Evolutionary conservation across 768 basidiomycete species (phyloP), one percentile per base, ranked within the genome.

Genomic region (Agrocybe praecox): DNA sequence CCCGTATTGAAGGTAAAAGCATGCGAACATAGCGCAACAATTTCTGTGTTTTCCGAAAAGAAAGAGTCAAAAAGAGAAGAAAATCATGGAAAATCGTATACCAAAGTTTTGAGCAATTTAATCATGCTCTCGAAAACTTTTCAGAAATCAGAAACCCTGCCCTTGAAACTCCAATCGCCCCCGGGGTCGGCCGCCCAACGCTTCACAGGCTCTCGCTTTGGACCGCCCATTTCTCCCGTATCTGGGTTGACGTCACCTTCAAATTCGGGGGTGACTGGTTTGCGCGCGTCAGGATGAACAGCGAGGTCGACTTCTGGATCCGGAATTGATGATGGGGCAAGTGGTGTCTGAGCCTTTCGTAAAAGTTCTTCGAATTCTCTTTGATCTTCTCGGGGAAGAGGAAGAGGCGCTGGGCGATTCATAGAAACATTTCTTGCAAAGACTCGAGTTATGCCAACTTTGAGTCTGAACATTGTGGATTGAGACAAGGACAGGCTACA

Each of bases 101-200:
- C 26, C 26, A 29, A 9, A 29, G 9, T 29, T n/a, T 29, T 29
- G 26, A 29, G 26, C 26, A 29, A 29, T 29, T 29, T 9, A 29
- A 29, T 29, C 9, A 9, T 29, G 26, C 26, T 29, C 9, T 29
- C 26, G 26, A 29, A 5, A 29, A 29, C 26, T 29, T 15, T 40
- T 43, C 69, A 94, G 72, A 94, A 94, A 75, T 94, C 93, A 18
- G 91, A 90, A 23, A 92, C 92, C 21, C 92, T 79, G 11, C 94
- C 94, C 64, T 91, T 92, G 75, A 88, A 92, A 62, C 92, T 95
- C 94, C 94, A 96, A 66, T 95, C 94, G 2, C 89, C 89, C 45
- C 80, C 78, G 34, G 78, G 73, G 54, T 75, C 75, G 50, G 72
- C 72, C 17, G 74, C 75, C 84, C 85, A 88, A 49, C 74, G 80